These are phyloP conservation scores for Rhizoclosmatium globosum DNA, from an alignment of 192 early-diverging fungal species.

Conservation along the genomic window DNA sequence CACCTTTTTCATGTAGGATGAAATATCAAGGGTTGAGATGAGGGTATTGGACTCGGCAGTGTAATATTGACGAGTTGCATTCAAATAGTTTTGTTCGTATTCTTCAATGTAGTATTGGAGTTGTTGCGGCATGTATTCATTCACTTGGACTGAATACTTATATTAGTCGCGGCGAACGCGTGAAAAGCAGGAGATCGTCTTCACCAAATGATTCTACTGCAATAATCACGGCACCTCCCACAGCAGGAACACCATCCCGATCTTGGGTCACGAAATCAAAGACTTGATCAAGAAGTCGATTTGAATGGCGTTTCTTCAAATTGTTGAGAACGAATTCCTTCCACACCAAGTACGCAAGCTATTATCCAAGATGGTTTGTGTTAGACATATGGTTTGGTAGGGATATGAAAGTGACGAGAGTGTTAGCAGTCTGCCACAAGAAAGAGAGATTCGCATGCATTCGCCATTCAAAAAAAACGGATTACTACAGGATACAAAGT, in stretches of 20 bases:
- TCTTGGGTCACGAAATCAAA: slow-evolving; percentile 74
- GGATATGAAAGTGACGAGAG: not conserved
- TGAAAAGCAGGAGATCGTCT: not conserved
- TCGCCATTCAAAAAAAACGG: not conserved
- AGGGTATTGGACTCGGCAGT: slow-evolving; percentile 66
- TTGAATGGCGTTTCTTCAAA: slow-evolving; percentile 65
- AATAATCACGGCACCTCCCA: slow-evolving; percentile 60
- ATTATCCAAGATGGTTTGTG: not conserved
- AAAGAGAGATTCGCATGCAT: not conserved
- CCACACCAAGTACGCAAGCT: slow-evolving; percentile 81
- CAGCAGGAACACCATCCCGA: slow-evolving; percentile 67
- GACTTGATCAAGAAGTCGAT: slow-evolving; percentile 73
- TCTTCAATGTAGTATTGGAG: slow-evolving; percentile 80
- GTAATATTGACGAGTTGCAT: slow-evolving; percentile 75
- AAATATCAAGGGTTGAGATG: slow-evolving; percentile 65
- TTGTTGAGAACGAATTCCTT: slow-evolving; percentile 68
- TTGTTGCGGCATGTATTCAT: slow-evolving; percentile 68
- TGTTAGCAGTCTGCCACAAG: not conserved
- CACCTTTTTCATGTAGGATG: slow-evolving; percentile 75
- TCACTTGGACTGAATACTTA: slow-evolving; percentile 61
- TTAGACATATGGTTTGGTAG: not conserved
- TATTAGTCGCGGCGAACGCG: not conserved
- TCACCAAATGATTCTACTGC: slow-evolving; percentile 69
- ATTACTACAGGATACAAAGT: not conserved
- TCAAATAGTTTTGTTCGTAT: slow-evolving; percentile 78